phyloP scores from a whole-genome alignment of 2,329 filamentous ascomycete species.

The Clarireedia homoeocarpa region DNA sequence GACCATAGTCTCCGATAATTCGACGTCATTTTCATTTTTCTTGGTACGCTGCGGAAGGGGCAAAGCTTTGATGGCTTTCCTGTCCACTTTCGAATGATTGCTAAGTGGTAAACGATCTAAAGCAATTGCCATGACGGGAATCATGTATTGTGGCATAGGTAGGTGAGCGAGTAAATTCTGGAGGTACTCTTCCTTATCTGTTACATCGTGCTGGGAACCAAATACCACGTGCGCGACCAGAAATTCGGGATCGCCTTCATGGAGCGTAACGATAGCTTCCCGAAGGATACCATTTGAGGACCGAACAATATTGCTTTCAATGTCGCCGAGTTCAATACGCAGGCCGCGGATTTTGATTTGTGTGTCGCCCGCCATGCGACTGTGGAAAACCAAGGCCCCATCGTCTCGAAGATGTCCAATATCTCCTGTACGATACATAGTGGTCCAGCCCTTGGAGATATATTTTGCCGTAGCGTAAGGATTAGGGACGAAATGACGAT shows the following conservation, averaged over 20 bases:
- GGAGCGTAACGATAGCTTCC: conserved; percentile 25
- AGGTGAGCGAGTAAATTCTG: background rate
- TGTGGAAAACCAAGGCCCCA: conserved; percentile 26
- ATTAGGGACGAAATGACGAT: conserved; percentile 9
- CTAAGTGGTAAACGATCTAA: background rate
- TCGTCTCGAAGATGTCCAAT: conserved; percentile 22
- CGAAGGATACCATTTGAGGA: conserved; percentile 21
- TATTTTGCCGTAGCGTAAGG: conserved; percentile 1
- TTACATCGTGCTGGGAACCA: background rate
- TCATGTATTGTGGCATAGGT: background rate
- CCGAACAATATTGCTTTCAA: conserved; percentile 29
- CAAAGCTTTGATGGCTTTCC: background rate
- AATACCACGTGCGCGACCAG: background rate
- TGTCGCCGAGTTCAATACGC: conserved; percentile 37
- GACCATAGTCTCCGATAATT: background rate
- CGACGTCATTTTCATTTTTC: background rate
- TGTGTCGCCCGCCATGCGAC: conserved; percentile 30
- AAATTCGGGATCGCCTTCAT: background rate
- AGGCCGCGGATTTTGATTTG: conserved; percentile 33
- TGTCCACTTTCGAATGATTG: background rate
- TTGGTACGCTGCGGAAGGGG: background rate
- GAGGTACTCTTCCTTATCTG: background rate
- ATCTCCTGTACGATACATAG: conserved; percentile 29
- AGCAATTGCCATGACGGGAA: background rate
- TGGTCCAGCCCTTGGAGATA: conserved; percentile 7